Base-by-base conservation (phyloP, 164 flowering plant species). In the Tinospora cordifolia region DNA sequence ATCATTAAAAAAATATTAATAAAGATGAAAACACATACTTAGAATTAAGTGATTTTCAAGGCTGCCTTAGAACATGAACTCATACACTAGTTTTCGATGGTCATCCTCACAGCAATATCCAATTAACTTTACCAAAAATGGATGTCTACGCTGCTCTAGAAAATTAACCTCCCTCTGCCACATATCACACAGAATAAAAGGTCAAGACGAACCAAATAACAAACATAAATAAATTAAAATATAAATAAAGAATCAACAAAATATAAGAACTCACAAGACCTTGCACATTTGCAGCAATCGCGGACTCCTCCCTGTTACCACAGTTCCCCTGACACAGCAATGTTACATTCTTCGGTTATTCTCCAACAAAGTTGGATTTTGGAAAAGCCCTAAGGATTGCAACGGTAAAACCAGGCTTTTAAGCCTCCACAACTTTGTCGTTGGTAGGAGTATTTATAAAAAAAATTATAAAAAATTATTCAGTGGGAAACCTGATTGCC, bases 51-150 rank as follows among this genome's bases (percentile, higher is more conserved):
- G 99, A 83, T 94, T 90, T 81, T 94, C 98, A 63, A 94, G 90
- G 82, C 99, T 94, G 58, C 99, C 98, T 19, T 98, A 83, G 71
- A 90, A 88, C 99, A 94, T 89, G 80, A 92, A 95, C 81, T 95
- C 98, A 65, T 95, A 95, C 3, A 95, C 99, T 70, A 95, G 90
- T 68, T 92, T 77, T 69, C 99, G 79, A 76, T 94, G 97, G 75
- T 94, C 99, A 76, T 94, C 99, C 86, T 94, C 99, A 36, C 97
- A 90, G 71, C 99, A 94, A 74, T 94, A 94, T 13, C 99, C 99
- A 73, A 94, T 94, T 81, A 94, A 79, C 77, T 94, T 94, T 19
- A 94, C 99, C 75, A 94, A 84, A 85, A 92, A 89, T 11, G 97
- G 90, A 82, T 92, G 98, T 77, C 98, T 77, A 19, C 92, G 91